Evolutionary conservation across 768 basidiomycete genomes (phyloP).

Genomic region (Boletus rubropictus): DNA sequence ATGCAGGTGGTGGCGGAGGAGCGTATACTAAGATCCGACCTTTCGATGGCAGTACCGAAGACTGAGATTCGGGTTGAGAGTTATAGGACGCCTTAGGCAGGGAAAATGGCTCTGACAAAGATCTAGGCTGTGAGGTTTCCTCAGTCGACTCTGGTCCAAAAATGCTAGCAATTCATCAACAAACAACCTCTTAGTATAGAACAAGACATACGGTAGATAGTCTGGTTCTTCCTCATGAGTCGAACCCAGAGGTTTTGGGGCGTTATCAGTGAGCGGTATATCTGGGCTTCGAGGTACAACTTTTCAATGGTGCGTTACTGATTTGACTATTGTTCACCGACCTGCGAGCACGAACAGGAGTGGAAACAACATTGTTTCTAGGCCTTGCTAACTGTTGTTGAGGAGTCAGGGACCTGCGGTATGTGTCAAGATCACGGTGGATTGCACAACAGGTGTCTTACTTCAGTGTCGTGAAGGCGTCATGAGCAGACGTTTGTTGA

Average conservation of each 20-base stretch:
- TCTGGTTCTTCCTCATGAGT: slow-evolving; percentile 12
- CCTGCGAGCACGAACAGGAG: slow-evolving; percentile 4
- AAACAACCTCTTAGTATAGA: neutral
- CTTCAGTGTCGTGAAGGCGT: slow-evolving; percentile 9
- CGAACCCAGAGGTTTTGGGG: neutral
- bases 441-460: neutral
- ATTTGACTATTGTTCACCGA: slow-evolving; percentile 1
- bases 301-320: neutral
- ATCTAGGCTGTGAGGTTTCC: neutral
- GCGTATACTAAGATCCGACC: slow-evolving; percentile 40
- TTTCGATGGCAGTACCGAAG: neutral
- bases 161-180: slow-evolving; percentile 6
- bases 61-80: slow-evolving; percentile 4
- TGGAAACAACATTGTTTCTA: neutral
- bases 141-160: slow-evolving; percentile 11
- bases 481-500: slow-evolving; percentile 1
- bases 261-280: neutral
- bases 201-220: slow-evolving; percentile 16
- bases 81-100: slow-evolving; percentile 18
- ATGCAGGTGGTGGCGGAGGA: slow-evolving; percentile 44
- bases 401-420: neutral
- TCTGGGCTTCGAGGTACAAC: slow-evolving; percentile 5
- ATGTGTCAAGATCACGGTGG: neutral
- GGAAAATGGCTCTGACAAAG: neutral
- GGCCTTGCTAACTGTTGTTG: neutral